Evolutionary conservation across 345 rosid genomes (phyloP), one percentile per base, ranked within the genome.

Genomic region (Hibiscus mutabilis): DNA sequence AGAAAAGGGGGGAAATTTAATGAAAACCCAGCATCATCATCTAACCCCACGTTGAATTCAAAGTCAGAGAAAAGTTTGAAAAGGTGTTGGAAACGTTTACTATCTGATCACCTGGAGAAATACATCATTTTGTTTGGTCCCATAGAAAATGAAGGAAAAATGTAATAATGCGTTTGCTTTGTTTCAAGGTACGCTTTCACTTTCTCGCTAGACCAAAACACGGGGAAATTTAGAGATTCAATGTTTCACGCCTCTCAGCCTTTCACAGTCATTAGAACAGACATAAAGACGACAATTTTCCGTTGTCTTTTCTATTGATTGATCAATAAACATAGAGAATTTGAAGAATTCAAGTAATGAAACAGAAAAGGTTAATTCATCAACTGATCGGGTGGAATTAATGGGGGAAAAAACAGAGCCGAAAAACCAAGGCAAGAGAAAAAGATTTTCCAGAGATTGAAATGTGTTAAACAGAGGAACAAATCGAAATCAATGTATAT

Each of bases 111-210:
- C n/a, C n/a, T n/a, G n/a, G n/a, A n/a, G n/a, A n/a, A n/a, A n/a
- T n/a, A n/a, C n/a, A n/a, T n/a, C n/a, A n/a, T n/a, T n/a, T n/a
- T 71, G 75, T 77, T 79, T 79, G 74, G 72, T 66, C 77, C 66
- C 72, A 18, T 24, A 55, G 72, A 73, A 73, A 70, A 75, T 10
- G 72, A 80, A 74, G 27, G 63, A 66, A 74, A 53, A 53, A 18
- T 40, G n/a, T n/a, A n/a, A n/a, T 46, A 35, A 37, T 63, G 67
- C 29, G 49, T 37, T 18, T 10, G 49, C 67, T 35, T 62, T 63
- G 40, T 37, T 63, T 19, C 25, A n/a, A 16, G 14, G 15, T n/a
- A 64, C 6, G 29, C 0, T 5, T 56, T 53, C 12, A 7, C 19
- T 67, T 72, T 10, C 15, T 52, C 31, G 60, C 64, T 58, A 22